Evolutionary conservation across 352 stramenopile genomes (phyloP), one percentile per base, ranked within the genome.

Genomic region (Globisporangium camurandrum): DNA sequence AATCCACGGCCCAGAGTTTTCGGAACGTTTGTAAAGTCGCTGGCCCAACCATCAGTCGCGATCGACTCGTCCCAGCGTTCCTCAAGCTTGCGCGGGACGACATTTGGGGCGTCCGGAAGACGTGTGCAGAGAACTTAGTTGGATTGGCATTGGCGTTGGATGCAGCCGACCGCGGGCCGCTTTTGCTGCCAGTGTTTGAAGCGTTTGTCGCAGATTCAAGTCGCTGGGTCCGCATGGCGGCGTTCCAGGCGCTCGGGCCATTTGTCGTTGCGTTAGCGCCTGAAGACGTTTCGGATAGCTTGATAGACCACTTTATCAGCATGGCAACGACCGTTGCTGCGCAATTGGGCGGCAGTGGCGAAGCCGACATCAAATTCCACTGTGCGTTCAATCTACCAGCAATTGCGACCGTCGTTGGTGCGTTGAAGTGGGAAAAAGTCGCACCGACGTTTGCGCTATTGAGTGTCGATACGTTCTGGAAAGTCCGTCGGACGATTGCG

Each of bases 41-140:
- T 5, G 80, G 79, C 5, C 62, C 64, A 16, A 69, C 84, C 31
- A 54, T 93, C 20, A 94, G 86, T 36, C 75, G 79, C 36, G 83
- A 95, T 39, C 71, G 87, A 16, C 65, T 98, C 8, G 56, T 98
- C 16, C 92, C 93, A 4, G 82, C 87, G 1, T 98, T 97, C 69
- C 71, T 93, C 46, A 55, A 71, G 36, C 76, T 98, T 1, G 85
- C 83, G n/a, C 83, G 81, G 17, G 93, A 98, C 64, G 89, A 98
- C 57, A 96, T 98, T 45, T 98, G 93, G 69, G 82, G 87, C 27
- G 91, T 97, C 20, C 84, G 91, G 5, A 96, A 97, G 60, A 86
- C 89, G 2, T 97, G 89, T 52, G 90, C 88, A 1, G 91, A 97
- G 68, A 92, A 72, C 38, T 58, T 97, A 20, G 86, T 95, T 19